Percentiles rank a stretch among this genome's conserved stretches.
Evolutionary conservation across 495 filamentous ascomycete species (phyloP).

Genomic region (Geopyxis carbonaria): DNA sequence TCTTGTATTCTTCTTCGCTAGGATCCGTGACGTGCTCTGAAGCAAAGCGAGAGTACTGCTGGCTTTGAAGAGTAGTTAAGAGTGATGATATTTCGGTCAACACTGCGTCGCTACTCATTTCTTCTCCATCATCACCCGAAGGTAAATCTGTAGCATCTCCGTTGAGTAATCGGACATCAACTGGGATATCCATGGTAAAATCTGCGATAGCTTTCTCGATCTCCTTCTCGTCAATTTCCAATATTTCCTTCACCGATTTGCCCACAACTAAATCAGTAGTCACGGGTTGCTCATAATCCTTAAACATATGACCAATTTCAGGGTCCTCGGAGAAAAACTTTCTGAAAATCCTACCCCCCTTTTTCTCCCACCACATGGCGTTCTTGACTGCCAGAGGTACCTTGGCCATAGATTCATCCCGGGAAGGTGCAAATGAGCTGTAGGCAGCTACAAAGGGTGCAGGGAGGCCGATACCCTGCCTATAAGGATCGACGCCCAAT

Average conservation of each 20-base stretch:
- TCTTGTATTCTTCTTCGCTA: slow-evolving; percentile 33
- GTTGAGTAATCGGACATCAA: slow-evolving; percentile 26
- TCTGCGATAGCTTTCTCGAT: slow-evolving; percentile 13
- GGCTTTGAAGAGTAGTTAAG: slow-evolving; percentile 47
- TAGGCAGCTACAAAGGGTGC: slow-evolving; percentile 33
- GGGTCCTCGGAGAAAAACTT: slow-evolving; percentile 25
- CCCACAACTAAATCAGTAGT: slow-evolving; percentile 8
- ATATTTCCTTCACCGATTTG: slow-evolving; percentile 5
- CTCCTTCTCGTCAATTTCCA: slow-evolving; percentile 13
- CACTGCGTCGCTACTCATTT: not conserved
- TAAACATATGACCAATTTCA: slow-evolving; percentile 10
- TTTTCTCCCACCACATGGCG: slow-evolving; percentile 49
- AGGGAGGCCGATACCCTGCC: slow-evolving; percentile 15
- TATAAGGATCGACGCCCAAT: slow-evolving; percentile 14
- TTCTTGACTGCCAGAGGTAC: slow-evolving; percentile 43
- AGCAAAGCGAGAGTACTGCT: slow-evolving; percentile 43
- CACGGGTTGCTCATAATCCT: slow-evolving; percentile 2
- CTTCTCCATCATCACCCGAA: too few species aligned
- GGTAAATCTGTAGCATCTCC: not conserved
- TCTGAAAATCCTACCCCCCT: slow-evolving; percentile 38
- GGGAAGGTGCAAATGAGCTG: slow-evolving; percentile 55
- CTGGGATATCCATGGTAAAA: slow-evolving; percentile 27
- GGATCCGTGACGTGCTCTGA: slow-evolving; percentile 26
- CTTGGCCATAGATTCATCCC: slow-evolving; percentile 44
- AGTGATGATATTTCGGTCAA: slow-evolving; percentile 49